Conservation (phyloP, 306 rosid genomes). For the Cucumis sativus region Cucumber_9930_V3 NC_026660.2:27677501-27678000, state of each 20-base stretch:
- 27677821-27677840: background rate
- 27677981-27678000: background rate
- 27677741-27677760: too few relatives aligned
- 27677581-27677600: constrained; percentile 7
- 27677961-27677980: background rate
- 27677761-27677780: background rate
- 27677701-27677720: background rate
- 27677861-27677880: background rate
- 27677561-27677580: background rate
- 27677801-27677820: background rate
- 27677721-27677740: background rate
- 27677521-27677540: background rate
- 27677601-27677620: background rate
- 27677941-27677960: background rate
- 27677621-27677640: background rate
- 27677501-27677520: background rate
- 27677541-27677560: background rate
- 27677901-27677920: background rate
- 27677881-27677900: background rate
- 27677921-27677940: background rate
- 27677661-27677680: background rate
- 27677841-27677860: background rate
- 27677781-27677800: background rate
- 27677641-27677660: background rate
- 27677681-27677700: too few relatives aligned